Conservation (phyloP, 2,329 filamentous ascomycete genomes). For the Westerdykella sp. region DNA sequence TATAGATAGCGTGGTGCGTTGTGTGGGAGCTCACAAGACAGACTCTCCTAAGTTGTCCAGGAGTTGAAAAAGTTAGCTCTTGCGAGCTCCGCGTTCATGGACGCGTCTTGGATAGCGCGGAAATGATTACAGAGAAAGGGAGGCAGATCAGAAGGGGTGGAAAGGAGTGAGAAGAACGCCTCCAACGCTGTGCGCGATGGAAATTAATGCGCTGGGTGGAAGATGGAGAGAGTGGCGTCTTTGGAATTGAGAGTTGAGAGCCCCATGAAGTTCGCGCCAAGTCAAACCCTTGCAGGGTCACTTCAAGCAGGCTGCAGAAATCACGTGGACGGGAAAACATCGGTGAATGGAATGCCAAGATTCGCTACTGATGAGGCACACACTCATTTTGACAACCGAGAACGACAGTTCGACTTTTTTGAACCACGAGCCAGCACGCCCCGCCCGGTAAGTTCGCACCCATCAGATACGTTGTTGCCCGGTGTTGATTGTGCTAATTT, state of each 20-base stretch:
- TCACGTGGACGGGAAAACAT: neutral
- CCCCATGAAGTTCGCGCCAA: neutral
- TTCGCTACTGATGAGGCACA: neutral
- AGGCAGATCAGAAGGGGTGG: neutral
- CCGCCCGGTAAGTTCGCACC: slow-evolving; percentile 26
- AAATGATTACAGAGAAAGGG: neutral
- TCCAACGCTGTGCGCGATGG: slow-evolving; percentile 7
- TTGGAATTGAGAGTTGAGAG: neutral
- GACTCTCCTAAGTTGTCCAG: slow-evolving; percentile 1
- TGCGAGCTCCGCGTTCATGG: slow-evolving; percentile 5
- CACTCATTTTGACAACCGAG: too few species aligned
- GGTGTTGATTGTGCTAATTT: slow-evolving; percentile 4
- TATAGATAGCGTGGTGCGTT: neutral
- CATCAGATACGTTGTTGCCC: slow-evolving; percentile 7
- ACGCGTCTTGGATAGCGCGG: slow-evolving; percentile 5
- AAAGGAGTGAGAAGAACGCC: neutral
- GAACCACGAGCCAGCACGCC: slow-evolving; percentile 22
- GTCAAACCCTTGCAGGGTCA: neutral
- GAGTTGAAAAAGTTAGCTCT: slow-evolving; percentile 2
- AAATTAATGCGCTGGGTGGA: neutral
- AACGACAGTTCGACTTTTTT: too few species aligned
- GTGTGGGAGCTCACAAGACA: slow-evolving; percentile 2
- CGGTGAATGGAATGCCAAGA: neutral
- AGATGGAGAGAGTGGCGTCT: slow-evolving; percentile 3
- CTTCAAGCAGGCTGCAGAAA: neutral